phyloP scores from a whole-genome alignment of 192 early-diverging fungal genomes.

The Podila epigama region DNA sequence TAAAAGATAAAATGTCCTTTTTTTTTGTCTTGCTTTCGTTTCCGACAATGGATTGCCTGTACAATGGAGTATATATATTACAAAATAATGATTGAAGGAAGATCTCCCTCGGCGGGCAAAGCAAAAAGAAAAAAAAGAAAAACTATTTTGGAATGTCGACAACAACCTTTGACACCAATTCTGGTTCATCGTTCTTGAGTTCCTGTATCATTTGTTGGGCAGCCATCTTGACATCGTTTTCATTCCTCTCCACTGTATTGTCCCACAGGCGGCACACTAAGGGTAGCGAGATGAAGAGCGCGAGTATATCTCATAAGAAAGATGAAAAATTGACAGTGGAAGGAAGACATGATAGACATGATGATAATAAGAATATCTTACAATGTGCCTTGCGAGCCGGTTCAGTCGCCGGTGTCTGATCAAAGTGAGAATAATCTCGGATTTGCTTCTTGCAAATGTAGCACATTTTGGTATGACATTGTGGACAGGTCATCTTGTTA shows the following conservation, averaged over 20 bases:
- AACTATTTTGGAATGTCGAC: constrained; percentile 11
- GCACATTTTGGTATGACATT: constrained; percentile 53
- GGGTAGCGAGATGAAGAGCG: background rate
- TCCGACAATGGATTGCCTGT: no score
- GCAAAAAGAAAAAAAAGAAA: background rate
- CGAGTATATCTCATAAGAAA: background rate
- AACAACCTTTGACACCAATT: constrained; percentile 19
- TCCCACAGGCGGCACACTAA: constrained; percentile 60
- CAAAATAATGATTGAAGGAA: no score
- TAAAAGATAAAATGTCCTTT: background rate
- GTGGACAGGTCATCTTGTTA: constrained; percentile 66
- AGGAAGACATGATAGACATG: background rate
- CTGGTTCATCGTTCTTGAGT: constrained; percentile 9
- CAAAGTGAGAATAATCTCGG: constrained; percentile 62
- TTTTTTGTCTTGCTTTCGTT: background rate
- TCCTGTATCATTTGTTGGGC: constrained; percentile 23
- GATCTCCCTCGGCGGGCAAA: background rate
- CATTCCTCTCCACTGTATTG: constrained; percentile 53
- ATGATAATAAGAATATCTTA: constrained; percentile 2
- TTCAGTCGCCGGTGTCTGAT: constrained; percentile 24
- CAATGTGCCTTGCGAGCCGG: constrained; percentile 4
- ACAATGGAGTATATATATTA: background rate
- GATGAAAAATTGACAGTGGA: background rate
- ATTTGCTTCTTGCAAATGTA: constrained; percentile 57
- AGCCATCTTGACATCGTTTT: constrained; percentile 54